Evolutionary conservation across 1,284 basidiomycete genomes (phyloP), one percentile per base, ranked within the genome.

Genomic region (Trametes versicolor): DNA sequence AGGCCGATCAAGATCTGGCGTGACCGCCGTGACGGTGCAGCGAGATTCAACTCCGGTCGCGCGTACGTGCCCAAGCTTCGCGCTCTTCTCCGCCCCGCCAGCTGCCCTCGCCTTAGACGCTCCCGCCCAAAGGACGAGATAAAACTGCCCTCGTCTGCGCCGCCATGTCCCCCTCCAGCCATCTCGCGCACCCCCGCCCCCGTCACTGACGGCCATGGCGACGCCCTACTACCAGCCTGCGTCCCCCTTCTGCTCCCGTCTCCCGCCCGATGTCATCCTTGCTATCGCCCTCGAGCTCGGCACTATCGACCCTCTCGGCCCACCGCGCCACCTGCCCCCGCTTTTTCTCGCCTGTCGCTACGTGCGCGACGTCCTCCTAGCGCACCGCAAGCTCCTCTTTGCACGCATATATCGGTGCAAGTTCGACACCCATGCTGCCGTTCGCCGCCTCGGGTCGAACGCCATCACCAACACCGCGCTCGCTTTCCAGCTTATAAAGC

Each of bases 201-300:
- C 64, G 34, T 49, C 29, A 12, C 51, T 39, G 37, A 43, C 63
- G 47, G 41, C 34, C 63, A 65, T 61, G 64, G 25, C 68, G n/a
- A 63, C 53, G 29, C 48, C 53, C 55, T 66, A 64, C 64, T 58
- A 49, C 65, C 66, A 73, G 64, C 66, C 62, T 19, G 58, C 67
- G n/a, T 64, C 67, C 47, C 70, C 59, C 50, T 62, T 70, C 58
- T 71, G 83, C 54, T 66, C 60, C 66, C 66, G 66, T 25, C 77
- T 94, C 53, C 93, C 93, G 36, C 82, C 83, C 58, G 88, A 91
- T 72, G 74, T 93, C 67, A 77, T 92, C 72, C 80, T 85, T 51
- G 72, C 80, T 67, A 86, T 94, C 74, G 85, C 82, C 43, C 77
- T 83, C 71, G 77, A 86, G 56, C 72, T 85, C 70, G 76, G 82